These are phyloP conservation scores for Lachnellula subtilissima DNA, from an alignment of 2,329 filamentous ascomycete species.

Conservation along the genomic window DNA sequence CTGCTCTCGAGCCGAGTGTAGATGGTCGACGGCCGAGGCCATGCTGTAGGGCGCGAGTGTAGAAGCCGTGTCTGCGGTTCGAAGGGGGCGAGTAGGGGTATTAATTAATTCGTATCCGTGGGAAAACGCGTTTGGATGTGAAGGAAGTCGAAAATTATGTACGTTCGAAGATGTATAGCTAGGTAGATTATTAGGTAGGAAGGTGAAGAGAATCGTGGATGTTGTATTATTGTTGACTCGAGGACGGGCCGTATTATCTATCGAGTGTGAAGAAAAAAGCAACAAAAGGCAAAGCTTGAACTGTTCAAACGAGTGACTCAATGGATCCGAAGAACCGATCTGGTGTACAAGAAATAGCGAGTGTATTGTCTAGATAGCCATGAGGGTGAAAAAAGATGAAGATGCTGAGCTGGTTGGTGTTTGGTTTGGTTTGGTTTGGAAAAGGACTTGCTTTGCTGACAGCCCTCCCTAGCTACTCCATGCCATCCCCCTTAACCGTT, in stretches of 20 bases:
- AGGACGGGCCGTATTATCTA: constrained; percentile 18
- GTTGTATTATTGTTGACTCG: constrained; percentile 13
- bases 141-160: constrained; percentile 15
- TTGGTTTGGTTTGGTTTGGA: neutral
- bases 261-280: constrained; percentile 18
- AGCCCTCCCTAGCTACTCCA: neutral
- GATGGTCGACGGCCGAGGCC: constrained; percentile 44
- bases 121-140: constrained; percentile 23
- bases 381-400: neutral
- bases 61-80: constrained; percentile 47
- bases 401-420: neutral
- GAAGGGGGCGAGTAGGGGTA: constrained; percentile 21
- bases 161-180: constrained; percentile 16
- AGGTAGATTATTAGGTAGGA: constrained; percentile 13
- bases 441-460: neutral
- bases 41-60: constrained; percentile 52
- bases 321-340: constrained; percentile 15
- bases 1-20: constrained; percentile 42
- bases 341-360: constrained; percentile 26
- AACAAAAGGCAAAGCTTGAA: constrained; percentile 7
- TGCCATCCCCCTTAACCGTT: neutral
- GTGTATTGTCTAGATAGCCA: constrained; percentile 4
- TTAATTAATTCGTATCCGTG: constrained; percentile 22
- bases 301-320: constrained; percentile 29
- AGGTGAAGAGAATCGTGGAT: constrained; percentile 13